Percentiles rank a stretch among this genome's conserved stretches.
Evolutionary conservation across 164 flowering plant species (phyloP).

Genomic region (Euptelea pleiosperma): DNA sequence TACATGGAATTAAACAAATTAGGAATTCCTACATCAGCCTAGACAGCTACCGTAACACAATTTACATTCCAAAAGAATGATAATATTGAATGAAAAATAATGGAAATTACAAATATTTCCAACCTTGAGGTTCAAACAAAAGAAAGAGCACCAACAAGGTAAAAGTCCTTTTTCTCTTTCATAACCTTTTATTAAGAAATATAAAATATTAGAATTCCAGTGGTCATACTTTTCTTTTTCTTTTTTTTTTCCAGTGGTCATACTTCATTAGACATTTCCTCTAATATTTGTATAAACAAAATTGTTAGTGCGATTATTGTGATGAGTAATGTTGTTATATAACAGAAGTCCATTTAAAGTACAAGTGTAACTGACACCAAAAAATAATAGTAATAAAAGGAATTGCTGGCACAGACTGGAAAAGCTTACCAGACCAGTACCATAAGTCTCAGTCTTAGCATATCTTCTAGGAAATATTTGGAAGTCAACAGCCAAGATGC

Average conservation of each 20-base stretch:
- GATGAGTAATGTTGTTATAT: no score
- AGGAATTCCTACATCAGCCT: background rate
- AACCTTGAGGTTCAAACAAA: background rate
- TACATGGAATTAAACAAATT: background rate
- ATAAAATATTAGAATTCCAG: no score
- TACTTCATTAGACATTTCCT: background rate
- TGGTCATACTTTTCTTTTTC: no score
- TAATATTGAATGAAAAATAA: no score
- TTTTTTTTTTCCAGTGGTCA: no score
- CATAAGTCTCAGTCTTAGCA: conserved; percentile 94
- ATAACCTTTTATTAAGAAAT: background rate
- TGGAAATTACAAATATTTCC: background rate
- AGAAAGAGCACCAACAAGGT: background rate
- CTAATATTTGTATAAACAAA: background rate
- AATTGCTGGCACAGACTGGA: background rate
- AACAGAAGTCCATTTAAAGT: no score
- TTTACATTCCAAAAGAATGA: no score
- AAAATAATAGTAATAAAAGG: no score
- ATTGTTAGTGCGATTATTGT: background rate
- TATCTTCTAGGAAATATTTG: conserved; percentile 83
- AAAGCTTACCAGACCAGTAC: conserved; percentile 71
- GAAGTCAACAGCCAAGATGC: conserved; percentile 95
- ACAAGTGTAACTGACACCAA: no score
- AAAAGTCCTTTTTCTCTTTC: background rate
- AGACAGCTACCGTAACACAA: no score